Evolutionary conservation across 1,284 basidiomycete species (phyloP), one percentile per base, ranked within the genome.

Genomic region (Heterobasidion irregulare): DNA sequence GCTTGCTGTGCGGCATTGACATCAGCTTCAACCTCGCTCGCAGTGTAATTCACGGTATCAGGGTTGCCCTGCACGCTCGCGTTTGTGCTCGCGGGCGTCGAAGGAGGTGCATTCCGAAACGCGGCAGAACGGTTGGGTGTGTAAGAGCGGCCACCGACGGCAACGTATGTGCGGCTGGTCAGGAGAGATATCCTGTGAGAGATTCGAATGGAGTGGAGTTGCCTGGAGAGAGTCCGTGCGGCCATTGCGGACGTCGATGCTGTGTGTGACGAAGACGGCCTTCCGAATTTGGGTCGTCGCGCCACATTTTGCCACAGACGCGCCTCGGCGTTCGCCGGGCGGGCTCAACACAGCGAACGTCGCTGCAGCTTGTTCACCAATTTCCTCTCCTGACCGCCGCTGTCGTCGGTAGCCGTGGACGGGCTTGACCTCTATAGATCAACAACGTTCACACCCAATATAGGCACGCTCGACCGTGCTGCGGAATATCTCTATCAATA

Each of bases 61-160:
- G 63, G 56, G 52, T 62, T 62, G 16, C 61, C 64, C 46, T 62
- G 53, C 8, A 53, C 56, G 43, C 51, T 10, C 12, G 49, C 51
- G 16, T 19, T 32, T 8, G 63, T 60, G 57, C 59, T 63, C 2
- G 63, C 59, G n/a, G 53, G 55, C 10, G 62, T 58, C 6, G 58
- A 55, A 12, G 59, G 57, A 8, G 56, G 43, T 36, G 55, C 52
- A 15, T 49, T 44, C 16, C 56, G 49, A 55, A 47, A 16, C 26
- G 48, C 9, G 47, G 54, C 50, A 15, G 38, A 16, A 16, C 32
- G 35, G 12, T 47, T 34, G n/a, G 50, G 55, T 15, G 53, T 10
- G 26, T 6, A 38, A 18, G 54, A 53, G 38, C 16, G 58, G 38
- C 35, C n/a, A 38, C 47, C 58, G 50, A 5, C 53, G 33, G 61